Base-by-base conservation (phyloP, 2,329 filamentous ascomycete genomes). In the Claviceps sorghi region DNA sequence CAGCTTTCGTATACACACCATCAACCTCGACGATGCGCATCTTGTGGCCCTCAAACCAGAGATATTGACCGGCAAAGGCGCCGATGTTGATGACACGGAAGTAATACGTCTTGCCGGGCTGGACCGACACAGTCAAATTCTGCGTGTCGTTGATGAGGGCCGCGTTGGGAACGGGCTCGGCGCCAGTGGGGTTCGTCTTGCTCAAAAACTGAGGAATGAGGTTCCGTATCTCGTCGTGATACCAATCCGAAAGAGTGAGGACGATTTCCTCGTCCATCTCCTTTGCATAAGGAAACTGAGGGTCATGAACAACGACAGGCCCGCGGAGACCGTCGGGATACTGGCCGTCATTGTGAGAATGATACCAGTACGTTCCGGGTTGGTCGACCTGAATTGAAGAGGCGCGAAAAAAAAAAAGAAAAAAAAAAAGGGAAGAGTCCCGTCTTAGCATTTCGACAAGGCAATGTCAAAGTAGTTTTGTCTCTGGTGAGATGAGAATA, bases 331-430 rank as follows among this genome's bases (percentile, higher is more conserved):
- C 84, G 62, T 88, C 84, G 1, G 83, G 82, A 56, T 86, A 87
- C 62, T 86, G 83, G 26, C 76, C 80, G 55, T 74, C 72, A 22
- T 75, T 74, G 61, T 88, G 84, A 4, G 80, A 84, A 63, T 88
- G 84, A 58, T 89, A 90, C 86, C 85, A 89, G 65, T 87, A 89
- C 1, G 84, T 86, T 30, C 85, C 86, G 0, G 82, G 75, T 68
- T 87, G 83, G 48, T 79, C 62, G 52, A 76, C 64, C 83, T 75
- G n/a, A 22, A 9, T 13, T 15, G 6, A 32, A 11, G 34, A 21
- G 4, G 21, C n/a, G n/a, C n/a, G n/a, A n/a, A n/a, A n/a, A n/a
- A 13, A 11, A 46, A 11, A n/a, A n/a, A 45, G 26, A 34, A 21
- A 2, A 34, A 19, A 4, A n/a, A 19, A 17, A 32, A n/a, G 26